A percentile compares a stretch with the other conserved stretches of the same genome.
These are phyloP conservation scores for Plasmodium ovale DNA, from an alignment of 169 alveolate genomes.

Conservation along the genomic window DNA sequence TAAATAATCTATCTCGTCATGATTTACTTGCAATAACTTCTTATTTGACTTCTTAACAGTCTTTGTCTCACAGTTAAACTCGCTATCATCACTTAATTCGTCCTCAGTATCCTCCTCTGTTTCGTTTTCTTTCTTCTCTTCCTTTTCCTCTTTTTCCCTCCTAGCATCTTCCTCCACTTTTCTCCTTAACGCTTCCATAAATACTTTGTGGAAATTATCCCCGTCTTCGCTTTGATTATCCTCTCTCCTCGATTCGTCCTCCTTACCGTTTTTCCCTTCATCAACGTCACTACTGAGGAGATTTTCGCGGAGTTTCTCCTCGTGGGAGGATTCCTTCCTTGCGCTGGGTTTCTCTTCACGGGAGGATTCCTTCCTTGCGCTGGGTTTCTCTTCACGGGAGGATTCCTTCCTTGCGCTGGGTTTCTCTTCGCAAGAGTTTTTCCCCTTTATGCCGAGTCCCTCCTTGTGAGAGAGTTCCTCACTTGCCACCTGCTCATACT, in stretches of 20 bases:
- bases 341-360: too few relatives aligned
- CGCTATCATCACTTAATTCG: conserved; percentile 75
- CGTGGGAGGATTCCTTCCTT: too few relatives aligned
- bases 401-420: neutral
- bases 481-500: neutral
- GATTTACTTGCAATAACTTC: conserved; percentile 91
- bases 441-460: neutral
- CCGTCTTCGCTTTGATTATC: conserved; percentile 10
- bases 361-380: neutral
- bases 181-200: neutral
- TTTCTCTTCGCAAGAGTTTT: neutral
- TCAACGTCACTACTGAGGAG: too few relatives aligned
- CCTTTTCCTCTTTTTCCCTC: conserved; percentile 12
- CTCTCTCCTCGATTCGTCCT: neutral
- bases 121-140: conserved; percentile 76
- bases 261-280: conserved; percentile 14
- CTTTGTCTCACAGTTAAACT: conserved; percentile 65
- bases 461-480: neutral
- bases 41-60: conserved; percentile 78
- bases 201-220: neutral
- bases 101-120: conserved; percentile 28
- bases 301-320: too few relatives aligned
- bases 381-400: neutral
- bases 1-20: conserved; percentile 86
- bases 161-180: neutral